Base-by-base conservation (phyloP, 108 stramenopile species). In the Skeletonema tropicum region DNA sequence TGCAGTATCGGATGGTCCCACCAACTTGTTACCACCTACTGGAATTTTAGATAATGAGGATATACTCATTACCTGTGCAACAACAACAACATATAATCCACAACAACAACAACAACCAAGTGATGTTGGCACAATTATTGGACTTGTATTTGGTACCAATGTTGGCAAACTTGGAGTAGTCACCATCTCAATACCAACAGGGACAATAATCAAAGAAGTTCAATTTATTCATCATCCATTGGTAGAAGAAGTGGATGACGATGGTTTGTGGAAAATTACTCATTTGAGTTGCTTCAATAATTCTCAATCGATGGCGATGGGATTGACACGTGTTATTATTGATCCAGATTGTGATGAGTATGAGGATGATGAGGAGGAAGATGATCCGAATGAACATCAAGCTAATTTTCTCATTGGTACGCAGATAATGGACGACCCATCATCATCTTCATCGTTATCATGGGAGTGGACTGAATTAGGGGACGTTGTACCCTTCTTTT, bases 401-500 rank as follows among this genome's bases (percentile, higher is more conserved):
- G 89, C 64, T 13, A 65, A 21, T 64, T 72, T 83, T 25, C 61
- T 83, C 46, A 57, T 70, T 13, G 75, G 63, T 8, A 67, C 70
- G 6, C 59, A 33, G 31, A 32, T 64, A 19, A 1, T 29, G 26
- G 26, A 29, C 26, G 58, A 77, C 30, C 49, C 46, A 41, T 52
- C 30, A 48, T 29, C 26, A 1, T 29, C 26, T 1, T 52, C 30
- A 48, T 29, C 26, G 1, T 29, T 2, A 2, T 61, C 76, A 21
- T 83, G 71, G 49, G 66, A 76, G 19, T 89, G 87, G 81, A 32
- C 76, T 3, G 82, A 90, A 52, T 42, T 92, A 36, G 91, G 90
- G 26, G 91, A 93, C 71, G 94, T 92, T 2, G 92, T 92, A 31
- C 87, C 94, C 9, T 95, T 92, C 71, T 95, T 95, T 64, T 77